Conservation (phyloP, 805 yeast species). For the Wickerhamomyces silvicola region DNA sequence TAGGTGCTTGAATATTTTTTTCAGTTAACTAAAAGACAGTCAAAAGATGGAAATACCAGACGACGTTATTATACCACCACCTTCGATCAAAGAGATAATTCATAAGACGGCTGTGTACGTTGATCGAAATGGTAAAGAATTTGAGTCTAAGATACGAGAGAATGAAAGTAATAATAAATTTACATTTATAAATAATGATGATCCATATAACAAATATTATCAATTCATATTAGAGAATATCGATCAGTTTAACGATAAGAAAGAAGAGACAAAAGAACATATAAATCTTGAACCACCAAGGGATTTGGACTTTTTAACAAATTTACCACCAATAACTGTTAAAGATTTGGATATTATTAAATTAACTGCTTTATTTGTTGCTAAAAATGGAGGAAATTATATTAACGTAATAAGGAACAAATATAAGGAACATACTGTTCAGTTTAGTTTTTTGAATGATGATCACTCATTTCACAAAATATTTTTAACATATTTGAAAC, state of each 20-base stretch:
- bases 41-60: conserved; percentile 29
- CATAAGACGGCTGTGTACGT: conserved; percentile 72
- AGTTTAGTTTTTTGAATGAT: conserved; percentile 60
- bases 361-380: conserved; percentile 62
- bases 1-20: no score
- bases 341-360: conserved; percentile 66
- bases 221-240: conserved; percentile 34
- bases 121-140: conserved; percentile 55
- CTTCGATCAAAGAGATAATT: conserved; percentile 43
- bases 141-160: conserved; percentile 50
- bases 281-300: conserved; percentile 4
- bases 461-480: conserved; percentile 54
- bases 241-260: conserved; percentile 12
- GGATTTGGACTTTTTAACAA: conserved; percentile 8
- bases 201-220: conserved; percentile 57
- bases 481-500: conserved; percentile 44
- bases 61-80: conserved; percentile 49
- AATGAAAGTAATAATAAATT: conserved; percentile 49
- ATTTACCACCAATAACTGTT: conserved; percentile 39
- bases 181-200: conserved; percentile 49
- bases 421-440: conserved; percentile 34
- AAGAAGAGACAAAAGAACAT: conserved; percentile 17
- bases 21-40: no score
- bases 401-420: conserved; percentile 33
- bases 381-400: conserved; percentile 48